Evolutionary conservation across 108 stramenopile genomes (phyloP).

Genomic region (Skeletonema tropicum): DNA sequence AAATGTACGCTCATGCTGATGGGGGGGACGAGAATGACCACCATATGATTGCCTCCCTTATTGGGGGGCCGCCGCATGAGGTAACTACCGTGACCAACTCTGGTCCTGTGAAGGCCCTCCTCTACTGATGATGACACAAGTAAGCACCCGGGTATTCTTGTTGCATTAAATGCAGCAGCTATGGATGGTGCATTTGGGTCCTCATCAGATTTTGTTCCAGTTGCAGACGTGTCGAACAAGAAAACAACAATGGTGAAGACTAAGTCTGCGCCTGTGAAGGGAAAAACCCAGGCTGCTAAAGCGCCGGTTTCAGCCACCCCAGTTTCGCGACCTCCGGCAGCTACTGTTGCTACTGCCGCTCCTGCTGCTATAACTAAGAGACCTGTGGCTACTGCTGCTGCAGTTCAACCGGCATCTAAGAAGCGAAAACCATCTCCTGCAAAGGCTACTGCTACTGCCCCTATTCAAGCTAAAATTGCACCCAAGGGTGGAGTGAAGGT

Average conservation of each 20-base stretch:
- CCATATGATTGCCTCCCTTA: conserved; percentile 24
- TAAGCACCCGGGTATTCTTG: conserved; percentile 37
- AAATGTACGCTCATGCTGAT: conserved; percentile 76
- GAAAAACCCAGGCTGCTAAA: conserved; percentile 11
- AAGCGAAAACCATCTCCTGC: conserved; percentile 30
- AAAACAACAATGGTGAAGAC: not conserved
- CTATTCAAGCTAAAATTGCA: conserved; percentile 19
- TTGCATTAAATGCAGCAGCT: conserved; percentile 47
- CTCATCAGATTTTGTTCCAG: conserved; percentile 22
- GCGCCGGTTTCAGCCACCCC: conserved; percentile 8
- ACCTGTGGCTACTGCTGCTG: conserved; percentile 15
- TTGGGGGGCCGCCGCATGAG: conserved; percentile 23
- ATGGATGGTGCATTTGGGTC: conserved; percentile 41
- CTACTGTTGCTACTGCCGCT: not conserved
- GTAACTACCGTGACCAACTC: conserved; percentile 7
- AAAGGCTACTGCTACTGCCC: conserved; percentile 18
- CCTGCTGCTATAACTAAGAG: conserved; percentile 17
- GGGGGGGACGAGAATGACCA: conserved; percentile 50
- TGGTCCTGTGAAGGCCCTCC: not conserved
- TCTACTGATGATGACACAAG: conserved; percentile 23
- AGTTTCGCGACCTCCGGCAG: not conserved
- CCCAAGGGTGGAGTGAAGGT: conserved; percentile 21
- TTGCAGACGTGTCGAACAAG: conserved; percentile 11
- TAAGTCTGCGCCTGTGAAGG: not conserved
- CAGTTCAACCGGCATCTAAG: conserved; percentile 26